These are phyloP conservation scores for Fusarium sp. DNA, from an alignment of 2,329 filamentous ascomycete species.

Conservation along the genomic window DNA sequence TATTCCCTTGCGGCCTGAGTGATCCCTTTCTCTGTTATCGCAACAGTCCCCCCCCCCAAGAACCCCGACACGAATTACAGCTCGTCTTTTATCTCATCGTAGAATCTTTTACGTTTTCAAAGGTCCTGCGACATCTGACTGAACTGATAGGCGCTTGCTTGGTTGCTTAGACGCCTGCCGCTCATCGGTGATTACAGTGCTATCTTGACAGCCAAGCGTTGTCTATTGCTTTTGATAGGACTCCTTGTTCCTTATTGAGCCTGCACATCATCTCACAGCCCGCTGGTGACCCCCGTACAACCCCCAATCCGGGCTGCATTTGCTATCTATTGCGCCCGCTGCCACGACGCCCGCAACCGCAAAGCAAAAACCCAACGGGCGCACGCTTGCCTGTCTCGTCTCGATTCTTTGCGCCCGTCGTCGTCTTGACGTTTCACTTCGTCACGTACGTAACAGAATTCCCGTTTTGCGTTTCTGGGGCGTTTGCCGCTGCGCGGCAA, in stretches of 20 bases:
- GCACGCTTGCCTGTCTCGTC: conserved; percentile 42
- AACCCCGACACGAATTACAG: conserved; percentile 42
- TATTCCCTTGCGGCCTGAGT: conserved; percentile 41
- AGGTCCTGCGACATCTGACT: conserved; percentile 40
- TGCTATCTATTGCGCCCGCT: conserved; percentile 48
- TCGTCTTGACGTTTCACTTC: conserved; percentile 44
- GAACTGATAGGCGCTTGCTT: conserved; percentile 42
- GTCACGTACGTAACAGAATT: conserved; percentile 50
- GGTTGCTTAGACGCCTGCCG: conserved; percentile 39
- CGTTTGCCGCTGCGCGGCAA: conserved; percentile 51
- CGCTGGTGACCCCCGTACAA: conserved; percentile 42
- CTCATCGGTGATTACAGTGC: conserved; percentile 10
- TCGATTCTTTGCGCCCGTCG: conserved; percentile 44
- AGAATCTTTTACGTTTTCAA: conserved; percentile 46
- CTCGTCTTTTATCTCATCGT: conserved; percentile 46
- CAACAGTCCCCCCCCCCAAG: conserved; percentile 42
- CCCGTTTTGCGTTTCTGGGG: conserved; percentile 50
- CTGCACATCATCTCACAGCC: conserved; percentile 19
- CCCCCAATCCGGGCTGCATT: conserved; percentile 44
- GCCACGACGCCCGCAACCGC: conserved; percentile 51
- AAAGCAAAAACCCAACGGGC: conserved; percentile 51
- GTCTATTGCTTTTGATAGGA: conserved; percentile 30
- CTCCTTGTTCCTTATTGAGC: conserved; percentile 2
- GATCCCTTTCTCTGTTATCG: conserved; percentile 48
- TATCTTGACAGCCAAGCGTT: conserved; percentile 34